These are phyloP conservation scores for Kodamaea suecica DNA, from an alignment of 1,139 yeast genomes.

Conservation along the genomic window DNA sequence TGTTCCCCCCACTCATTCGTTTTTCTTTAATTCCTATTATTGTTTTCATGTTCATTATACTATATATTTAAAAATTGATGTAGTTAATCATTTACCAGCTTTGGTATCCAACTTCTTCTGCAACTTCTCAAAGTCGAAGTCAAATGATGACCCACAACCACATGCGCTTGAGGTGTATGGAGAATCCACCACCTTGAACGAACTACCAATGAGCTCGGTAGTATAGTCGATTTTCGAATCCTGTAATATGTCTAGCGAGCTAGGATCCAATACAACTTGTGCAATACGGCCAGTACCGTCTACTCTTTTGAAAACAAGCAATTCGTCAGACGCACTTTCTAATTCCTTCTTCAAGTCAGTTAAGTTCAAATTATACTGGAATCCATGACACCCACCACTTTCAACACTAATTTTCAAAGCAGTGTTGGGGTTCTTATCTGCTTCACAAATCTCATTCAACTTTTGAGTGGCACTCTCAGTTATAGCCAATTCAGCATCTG, in stretches of 20 bases:
- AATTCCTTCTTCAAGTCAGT: slow-evolving; percentile 47
- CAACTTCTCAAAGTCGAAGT: slow-evolving; percentile 69
- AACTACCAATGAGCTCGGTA: slow-evolving; percentile 91
- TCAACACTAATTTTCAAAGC: slow-evolving; percentile 80
- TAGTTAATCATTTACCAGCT: neutral
- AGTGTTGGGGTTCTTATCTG: slow-evolving; percentile 58
- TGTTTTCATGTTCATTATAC: slow-evolving; percentile 4
- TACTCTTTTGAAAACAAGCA: slow-evolving; percentile 61
- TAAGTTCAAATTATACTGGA: slow-evolving; percentile 77
- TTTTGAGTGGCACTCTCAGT: slow-evolving; percentile 45
- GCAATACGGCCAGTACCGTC: slow-evolving; percentile 44
- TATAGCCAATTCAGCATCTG: slow-evolving; percentile 38
- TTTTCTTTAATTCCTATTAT: slow-evolving; percentile 5
- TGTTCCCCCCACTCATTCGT: neutral
- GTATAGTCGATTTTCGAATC: slow-evolving; percentile 88
- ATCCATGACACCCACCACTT: slow-evolving; percentile 98
- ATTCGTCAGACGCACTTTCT: slow-evolving; percentile 34
- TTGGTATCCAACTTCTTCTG: slow-evolving; percentile 20
- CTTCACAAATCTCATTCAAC: slow-evolving; percentile 52
- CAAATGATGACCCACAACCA: slow-evolving; percentile 96
- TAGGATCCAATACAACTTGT: slow-evolving; percentile 71
- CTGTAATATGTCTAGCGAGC: slow-evolving; percentile 75
- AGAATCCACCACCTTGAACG: slow-evolving; percentile 86
- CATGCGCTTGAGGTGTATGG: slow-evolving; percentile 90
- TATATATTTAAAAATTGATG: slow-evolving; percentile 5